Evolutionary conservation across 2,329 filamentous ascomycete genomes (phyloP).

Genomic region (Fusarium nematophilum): DNA sequence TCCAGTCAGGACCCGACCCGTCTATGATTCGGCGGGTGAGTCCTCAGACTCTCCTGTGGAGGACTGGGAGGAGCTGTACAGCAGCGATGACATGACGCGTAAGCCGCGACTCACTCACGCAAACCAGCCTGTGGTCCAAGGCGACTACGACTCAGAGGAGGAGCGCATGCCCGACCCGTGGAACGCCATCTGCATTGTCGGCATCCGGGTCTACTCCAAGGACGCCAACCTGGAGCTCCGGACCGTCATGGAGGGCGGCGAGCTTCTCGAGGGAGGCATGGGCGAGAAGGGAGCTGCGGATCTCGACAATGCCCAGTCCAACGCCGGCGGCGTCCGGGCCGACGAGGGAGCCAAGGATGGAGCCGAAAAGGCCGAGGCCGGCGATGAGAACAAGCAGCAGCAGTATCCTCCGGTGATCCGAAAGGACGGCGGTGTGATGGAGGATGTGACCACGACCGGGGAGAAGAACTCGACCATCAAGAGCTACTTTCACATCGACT

Average conservation of each 20-base stretch:
- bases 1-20: slow-evolving; percentile 38
- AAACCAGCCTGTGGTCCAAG: slow-evolving; percentile 47
- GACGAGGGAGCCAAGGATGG: slow-evolving; percentile 26
- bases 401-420: slow-evolving; percentile 42
- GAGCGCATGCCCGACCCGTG: slow-evolving; percentile 68
- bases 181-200: slow-evolving; percentile 72
- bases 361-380: slow-evolving; percentile 12
- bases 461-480: slow-evolving; percentile 41
- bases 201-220: slow-evolving; percentile 70
- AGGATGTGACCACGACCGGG: slow-evolving; percentile 26
- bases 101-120: slow-evolving; percentile 58
- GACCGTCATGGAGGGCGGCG: slow-evolving; percentile 66
- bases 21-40: slow-evolving; percentile 61
- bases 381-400: slow-evolving; percentile 12
- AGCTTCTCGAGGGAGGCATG: slow-evolving; percentile 66
- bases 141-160: slow-evolving; percentile 65
- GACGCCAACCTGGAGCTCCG: slow-evolving; percentile 65
- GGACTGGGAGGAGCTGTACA: slow-evolving; percentile 70
- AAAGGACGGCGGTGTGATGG: slow-evolving; percentile 40
- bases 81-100: slow-evolving; percentile 66
- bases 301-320: slow-evolving; percentile 67
- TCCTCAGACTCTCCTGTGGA: slow-evolving; percentile 70
- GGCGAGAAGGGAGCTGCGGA: slow-evolving; percentile 66
- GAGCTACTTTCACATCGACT: slow-evolving; percentile 46
- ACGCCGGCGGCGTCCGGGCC: slow-evolving; percentile 61